Evolutionary conservation across 1,284 basidiomycete species (phyloP).

Genomic region (Ceratobasidium sp.): DNA sequence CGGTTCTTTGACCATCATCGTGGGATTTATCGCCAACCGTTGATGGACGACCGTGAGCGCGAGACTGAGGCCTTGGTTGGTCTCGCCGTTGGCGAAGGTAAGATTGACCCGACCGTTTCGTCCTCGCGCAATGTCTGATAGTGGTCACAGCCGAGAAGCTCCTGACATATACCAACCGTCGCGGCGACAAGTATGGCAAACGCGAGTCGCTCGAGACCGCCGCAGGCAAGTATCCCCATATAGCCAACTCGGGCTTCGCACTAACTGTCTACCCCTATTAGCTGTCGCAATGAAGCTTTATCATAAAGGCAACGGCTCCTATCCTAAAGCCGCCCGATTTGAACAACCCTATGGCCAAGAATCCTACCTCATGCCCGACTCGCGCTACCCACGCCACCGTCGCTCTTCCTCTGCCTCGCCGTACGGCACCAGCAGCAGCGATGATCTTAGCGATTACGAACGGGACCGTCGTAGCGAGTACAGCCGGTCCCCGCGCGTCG

Average conservation of each 20-base stretch:
- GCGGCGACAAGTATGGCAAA: constrained; percentile 62
- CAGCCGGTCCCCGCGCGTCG: constrained; percentile 5
- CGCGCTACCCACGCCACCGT: constrained; percentile 20
- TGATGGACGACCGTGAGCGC: constrained; percentile 49
- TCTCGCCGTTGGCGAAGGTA: constrained; percentile 50
- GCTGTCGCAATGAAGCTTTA: constrained; percentile 31
- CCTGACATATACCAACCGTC: constrained; percentile 62
- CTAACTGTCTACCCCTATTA: neutral
- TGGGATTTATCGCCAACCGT: constrained; percentile 45
- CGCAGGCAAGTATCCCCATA: constrained; percentile 55
- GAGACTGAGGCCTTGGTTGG: constrained; percentile 50
- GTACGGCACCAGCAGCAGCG: constrained; percentile 12
- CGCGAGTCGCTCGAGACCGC: constrained; percentile 67
- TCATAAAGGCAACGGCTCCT: constrained; percentile 21
- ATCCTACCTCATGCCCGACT: constrained; percentile 19
- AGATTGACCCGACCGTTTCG: neutral
- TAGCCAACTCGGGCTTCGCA: constrained; percentile 48
- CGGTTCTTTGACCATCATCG: constrained; percentile 49
- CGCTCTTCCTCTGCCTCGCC: constrained; percentile 28
- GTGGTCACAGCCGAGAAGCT: constrained; percentile 53
- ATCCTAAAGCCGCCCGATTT: neutral
- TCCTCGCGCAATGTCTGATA: constrained; percentile 47
- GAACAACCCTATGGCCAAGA: constrained; percentile 34
- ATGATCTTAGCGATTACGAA: constrained; percentile 24
- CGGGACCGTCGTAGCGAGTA: neutral